A percentile compares a stretch with the other conserved stretches of the same genome.
phyloP scores from a whole-genome alignment of 345 rosid species.

The Sisymbrium altissimum region DNA sequence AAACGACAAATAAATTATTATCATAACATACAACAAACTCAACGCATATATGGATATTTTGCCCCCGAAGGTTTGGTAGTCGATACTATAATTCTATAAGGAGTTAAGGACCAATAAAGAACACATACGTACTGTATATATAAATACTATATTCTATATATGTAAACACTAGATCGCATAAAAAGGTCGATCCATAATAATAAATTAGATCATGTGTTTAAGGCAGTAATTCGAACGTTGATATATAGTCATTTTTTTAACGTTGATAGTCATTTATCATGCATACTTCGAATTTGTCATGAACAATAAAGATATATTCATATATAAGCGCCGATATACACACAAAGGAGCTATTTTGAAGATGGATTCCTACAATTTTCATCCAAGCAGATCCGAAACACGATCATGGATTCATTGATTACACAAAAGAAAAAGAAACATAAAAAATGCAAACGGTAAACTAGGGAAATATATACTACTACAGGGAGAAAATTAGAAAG shows the following conservation, averaged over 20 bases:
- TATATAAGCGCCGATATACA: not conserved
- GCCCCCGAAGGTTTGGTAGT: no score
- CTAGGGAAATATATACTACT: constrained; percentile 5
- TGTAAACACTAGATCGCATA: not conserved
- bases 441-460: not conserved
- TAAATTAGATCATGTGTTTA: not conserved
- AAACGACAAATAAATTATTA: constrained; percentile 1
- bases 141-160: not conserved
- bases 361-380: constrained; percentile 11
- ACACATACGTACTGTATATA: not conserved
- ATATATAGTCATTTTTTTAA: not conserved
- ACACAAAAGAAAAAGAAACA: not conserved
- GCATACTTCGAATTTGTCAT: not conserved
- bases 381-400: constrained; percentile 26
- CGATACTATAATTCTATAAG: not conserved
- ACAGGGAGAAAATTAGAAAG: not conserved
- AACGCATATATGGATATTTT: not conserved
- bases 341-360: not conserved
- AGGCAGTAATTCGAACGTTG: not conserved
- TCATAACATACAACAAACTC: not conserved
- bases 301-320: not conserved
- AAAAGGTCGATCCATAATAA: not conserved
- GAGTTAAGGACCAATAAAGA: not conserved
- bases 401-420: constrained; percentile 14
- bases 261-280: not conserved